phyloP scores from a whole-genome alignment of 179 eudicot species.

The Silene noctiflora region DNA sequence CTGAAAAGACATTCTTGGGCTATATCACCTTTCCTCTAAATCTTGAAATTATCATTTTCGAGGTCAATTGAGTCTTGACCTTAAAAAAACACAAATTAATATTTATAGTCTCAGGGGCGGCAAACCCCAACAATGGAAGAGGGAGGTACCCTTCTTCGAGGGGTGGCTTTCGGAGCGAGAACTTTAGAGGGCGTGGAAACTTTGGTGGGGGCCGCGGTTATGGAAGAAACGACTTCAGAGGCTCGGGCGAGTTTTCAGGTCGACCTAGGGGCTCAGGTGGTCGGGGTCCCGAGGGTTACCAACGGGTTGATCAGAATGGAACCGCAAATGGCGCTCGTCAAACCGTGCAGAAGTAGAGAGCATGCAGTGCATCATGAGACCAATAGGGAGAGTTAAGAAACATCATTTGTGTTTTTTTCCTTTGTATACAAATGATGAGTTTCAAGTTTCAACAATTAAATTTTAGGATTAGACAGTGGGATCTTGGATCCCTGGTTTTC shows the following conservation, averaged over 20 bases:
- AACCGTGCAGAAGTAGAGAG: constrained; percentile 8
- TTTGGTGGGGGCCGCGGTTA: constrained; percentile 52
- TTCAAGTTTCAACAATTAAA: constrained; percentile 5
- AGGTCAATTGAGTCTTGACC: neutral
- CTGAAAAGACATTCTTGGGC: neutral
- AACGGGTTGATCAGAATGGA: constrained; percentile 44
- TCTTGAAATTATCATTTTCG: neutral
- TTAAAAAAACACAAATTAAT: neutral
- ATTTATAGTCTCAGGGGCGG: constrained; percentile 30
- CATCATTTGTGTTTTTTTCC: constrained; percentile 12
- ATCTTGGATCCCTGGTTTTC: constrained; percentile 4
- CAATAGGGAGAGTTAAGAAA: constrained; percentile 10
- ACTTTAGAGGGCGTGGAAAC: constrained; percentile 47
- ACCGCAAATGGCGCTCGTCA: constrained; percentile 18
- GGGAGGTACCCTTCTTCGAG: constrained; percentile 56
- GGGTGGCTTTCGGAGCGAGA: constrained; percentile 45
- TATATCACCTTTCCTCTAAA: neutral
- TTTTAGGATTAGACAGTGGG: constrained; percentile 17
- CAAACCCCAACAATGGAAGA: constrained; percentile 39
- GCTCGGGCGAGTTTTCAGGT: constrained; percentile 39
- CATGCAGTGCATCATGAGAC: neutral
- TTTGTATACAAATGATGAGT: constrained; percentile 27
- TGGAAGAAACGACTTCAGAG: constrained; percentile 41
- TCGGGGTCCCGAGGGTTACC: constrained; percentile 38
- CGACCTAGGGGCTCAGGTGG: constrained; percentile 34